A percentile compares a stretch with the other conserved stretches of the same genome.
These are phyloP conservation scores for Iris pallida DNA, from an alignment of 116 monocot species.

Conservation along the genomic window DNA sequence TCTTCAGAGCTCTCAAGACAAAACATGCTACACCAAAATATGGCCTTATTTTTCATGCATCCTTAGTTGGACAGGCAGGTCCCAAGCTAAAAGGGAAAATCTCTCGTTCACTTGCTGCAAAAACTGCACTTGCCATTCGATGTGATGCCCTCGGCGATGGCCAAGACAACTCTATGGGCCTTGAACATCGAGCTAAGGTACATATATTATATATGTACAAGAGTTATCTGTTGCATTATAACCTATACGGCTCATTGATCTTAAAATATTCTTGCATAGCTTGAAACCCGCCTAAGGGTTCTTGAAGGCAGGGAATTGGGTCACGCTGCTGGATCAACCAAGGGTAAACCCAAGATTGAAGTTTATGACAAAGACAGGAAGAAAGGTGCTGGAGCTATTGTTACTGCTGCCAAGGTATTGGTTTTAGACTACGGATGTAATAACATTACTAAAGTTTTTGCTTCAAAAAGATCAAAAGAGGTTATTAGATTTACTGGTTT, in stretches of 20 bases:
- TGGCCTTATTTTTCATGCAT: slow-evolving; percentile 81
- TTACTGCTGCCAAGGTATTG: slow-evolving; percentile 77
- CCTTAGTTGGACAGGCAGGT: slow-evolving; percentile 74
- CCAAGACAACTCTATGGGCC: slow-evolving; percentile 70
- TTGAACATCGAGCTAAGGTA: slow-evolving; percentile 88
- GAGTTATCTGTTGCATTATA: neutral
- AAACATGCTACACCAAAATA: slow-evolving; percentile 89
- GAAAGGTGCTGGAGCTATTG: slow-evolving; percentile 71
- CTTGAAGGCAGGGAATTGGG: slow-evolving; percentile 89
- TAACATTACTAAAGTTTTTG: too few species aligned
- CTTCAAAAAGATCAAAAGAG: neutral
- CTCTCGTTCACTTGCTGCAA: slow-evolving; percentile 87
- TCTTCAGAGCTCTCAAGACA: slow-evolving; percentile 88
- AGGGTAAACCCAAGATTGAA: slow-evolving; percentile 95
- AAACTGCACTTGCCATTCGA: slow-evolving; percentile 74
- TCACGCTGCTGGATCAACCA: slow-evolving; percentile 64
- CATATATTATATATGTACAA: neutral
- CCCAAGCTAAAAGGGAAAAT: slow-evolving; percentile 89
- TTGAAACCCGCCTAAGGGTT: slow-evolving; percentile 75
- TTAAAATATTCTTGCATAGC: slow-evolving; percentile 26
- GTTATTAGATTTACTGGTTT: neutral
- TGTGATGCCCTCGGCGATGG: slow-evolving; percentile 84
- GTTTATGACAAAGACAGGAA: slow-evolving; percentile 87
- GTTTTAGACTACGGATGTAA: neutral
- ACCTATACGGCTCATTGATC: neutral